phyloP scores from a whole-genome alignment of 2,329 filamentous ascomycete species.

The Fusarium brachygibbosum region DNA sequence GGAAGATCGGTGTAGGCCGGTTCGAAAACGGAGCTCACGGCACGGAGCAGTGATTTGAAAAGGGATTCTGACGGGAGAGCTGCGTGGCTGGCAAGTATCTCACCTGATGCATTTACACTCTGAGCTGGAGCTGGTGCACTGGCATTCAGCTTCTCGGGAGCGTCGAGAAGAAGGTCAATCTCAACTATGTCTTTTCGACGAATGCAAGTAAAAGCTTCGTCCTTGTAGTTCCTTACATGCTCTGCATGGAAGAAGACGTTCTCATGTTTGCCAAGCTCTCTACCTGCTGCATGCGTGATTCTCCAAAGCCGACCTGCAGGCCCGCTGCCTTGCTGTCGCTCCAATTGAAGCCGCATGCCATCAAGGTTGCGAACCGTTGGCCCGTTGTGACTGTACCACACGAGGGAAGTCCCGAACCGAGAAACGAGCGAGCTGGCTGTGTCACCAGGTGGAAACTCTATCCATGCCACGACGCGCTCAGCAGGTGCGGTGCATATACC shows the following conservation, averaged over 20 bases:
- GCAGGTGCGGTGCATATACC: slow-evolving; percentile 82
- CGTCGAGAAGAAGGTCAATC: slow-evolving; percentile 70
- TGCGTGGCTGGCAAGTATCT: slow-evolving; percentile 17
- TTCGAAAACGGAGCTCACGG: slow-evolving; percentile 61
- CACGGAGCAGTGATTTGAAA: slow-evolving; percentile 62
- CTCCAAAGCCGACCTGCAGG: slow-evolving; percentile 68
- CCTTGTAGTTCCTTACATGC: slow-evolving; percentile 80
- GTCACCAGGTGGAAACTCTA: slow-evolving; percentile 70
- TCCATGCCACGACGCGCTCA: slow-evolving; percentile 76
- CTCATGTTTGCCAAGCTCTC: slow-evolving; percentile 88
- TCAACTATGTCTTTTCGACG: slow-evolving; percentile 81
- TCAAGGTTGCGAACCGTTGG: slow-evolving; percentile 67
- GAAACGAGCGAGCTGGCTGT: slow-evolving; percentile 52
- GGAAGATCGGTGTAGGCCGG: slow-evolving; percentile 51
- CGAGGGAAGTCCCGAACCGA: slow-evolving; percentile 52
- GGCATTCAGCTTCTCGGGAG: slow-evolving; percentile 45
- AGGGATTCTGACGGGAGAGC: slow-evolving; percentile 56
- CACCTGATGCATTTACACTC: slow-evolving; percentile 34
- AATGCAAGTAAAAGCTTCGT: slow-evolving; percentile 86
- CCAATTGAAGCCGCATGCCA: slow-evolving; percentile 74
- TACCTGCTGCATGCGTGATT: slow-evolving; percentile 84
- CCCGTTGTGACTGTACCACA: slow-evolving; percentile 54
- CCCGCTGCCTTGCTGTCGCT: slow-evolving; percentile 68
- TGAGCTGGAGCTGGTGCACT: slow-evolving; percentile 40
- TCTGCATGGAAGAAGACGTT: slow-evolving; percentile 84